These are phyloP conservation scores for Colletotrichum gloeosporioides DNA, from an alignment of 2,329 filamentous ascomycete genomes.

Conservation along the genomic window DNA sequence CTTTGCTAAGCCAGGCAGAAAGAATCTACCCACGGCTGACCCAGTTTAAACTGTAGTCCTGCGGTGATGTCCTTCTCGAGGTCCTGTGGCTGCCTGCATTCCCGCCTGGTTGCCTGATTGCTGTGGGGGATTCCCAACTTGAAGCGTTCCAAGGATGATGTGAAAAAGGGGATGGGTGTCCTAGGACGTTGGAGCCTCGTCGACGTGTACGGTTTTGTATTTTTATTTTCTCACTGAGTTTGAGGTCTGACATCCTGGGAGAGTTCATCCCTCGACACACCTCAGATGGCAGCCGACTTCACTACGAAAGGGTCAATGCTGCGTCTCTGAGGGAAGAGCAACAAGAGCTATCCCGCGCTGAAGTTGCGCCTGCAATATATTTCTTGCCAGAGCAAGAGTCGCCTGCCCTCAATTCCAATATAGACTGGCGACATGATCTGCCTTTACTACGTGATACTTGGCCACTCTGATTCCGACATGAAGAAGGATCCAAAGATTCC, in stretches of 20 bases:
- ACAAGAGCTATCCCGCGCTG: accelerated
- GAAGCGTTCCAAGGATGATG: background rate
- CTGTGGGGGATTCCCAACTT: background rate
- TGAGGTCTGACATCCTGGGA: background rate
- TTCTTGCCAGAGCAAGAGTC: accelerated
- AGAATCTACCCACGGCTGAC: background rate
- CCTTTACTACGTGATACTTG: accelerated
- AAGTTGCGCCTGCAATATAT: accelerated
- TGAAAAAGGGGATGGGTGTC: background rate
- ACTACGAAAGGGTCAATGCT: background rate
- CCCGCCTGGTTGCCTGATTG: background rate
- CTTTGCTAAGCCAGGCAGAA: background rate
- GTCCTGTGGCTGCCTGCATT: background rate
- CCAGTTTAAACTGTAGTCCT: background rate
- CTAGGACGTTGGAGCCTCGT: background rate
- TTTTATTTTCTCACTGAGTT: accelerated
- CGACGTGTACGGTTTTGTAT: background rate
- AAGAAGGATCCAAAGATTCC: too few relatives aligned
- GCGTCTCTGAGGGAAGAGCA: accelerated
- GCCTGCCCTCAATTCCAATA: accelerated
- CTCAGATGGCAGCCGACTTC: background rate
- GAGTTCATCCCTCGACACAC: background rate
- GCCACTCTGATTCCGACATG: background rate
- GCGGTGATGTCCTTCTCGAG: background rate
- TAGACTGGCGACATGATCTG: background rate